Evolutionary conservation across 352 stramenopile species (phyloP).

Genomic region (Phytopythium sindhum): DNA sequence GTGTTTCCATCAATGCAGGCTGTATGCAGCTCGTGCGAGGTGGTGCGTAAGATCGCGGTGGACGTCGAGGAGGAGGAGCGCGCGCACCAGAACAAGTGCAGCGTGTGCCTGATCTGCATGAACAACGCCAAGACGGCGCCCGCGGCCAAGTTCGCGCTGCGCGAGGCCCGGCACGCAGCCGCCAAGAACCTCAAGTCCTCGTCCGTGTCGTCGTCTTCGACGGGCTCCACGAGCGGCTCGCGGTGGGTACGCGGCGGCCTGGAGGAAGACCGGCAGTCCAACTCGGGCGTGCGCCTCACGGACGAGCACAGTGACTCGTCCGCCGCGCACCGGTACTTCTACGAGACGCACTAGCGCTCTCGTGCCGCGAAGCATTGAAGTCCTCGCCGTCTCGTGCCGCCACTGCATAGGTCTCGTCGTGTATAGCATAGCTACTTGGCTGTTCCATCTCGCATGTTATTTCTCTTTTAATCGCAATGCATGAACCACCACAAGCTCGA

Average conservation of each 20-base stretch:
- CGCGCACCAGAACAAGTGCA: slow-evolving; percentile 27
- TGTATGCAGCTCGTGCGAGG: slow-evolving; percentile 29
- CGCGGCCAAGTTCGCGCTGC: slow-evolving; percentile 19
- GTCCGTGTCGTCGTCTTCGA: slow-evolving; percentile 17
- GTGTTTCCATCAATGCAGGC: slow-evolving; percentile 5
- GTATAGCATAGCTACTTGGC: not conserved
- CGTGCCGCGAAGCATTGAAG: not conserved
- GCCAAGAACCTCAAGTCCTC: slow-evolving; percentile 19
- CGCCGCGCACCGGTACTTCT: slow-evolving; percentile 2
- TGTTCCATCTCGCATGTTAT: not conserved
- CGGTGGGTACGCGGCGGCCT: not conserved
- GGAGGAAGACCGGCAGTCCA: not conserved
- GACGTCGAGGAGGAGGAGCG: slow-evolving; percentile 18
- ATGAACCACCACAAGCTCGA: not conserved
- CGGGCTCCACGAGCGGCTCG: slow-evolving; percentile 17
- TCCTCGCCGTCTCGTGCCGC: not conserved
- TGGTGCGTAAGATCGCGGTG: slow-evolving; percentile 25
- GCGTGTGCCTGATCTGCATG: slow-evolving; percentile 33
- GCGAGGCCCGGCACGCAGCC: slow-evolving; percentile 13
- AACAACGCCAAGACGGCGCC: slow-evolving; percentile 20
- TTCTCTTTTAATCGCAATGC: not conserved
- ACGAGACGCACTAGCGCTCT: slow-evolving; percentile 5
- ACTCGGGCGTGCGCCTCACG: slow-evolving; percentile 1
- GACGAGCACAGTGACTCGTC: slow-evolving; percentile 2
- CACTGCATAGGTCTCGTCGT: not conserved